phyloP scores from a whole-genome alignment of 345 rosid species.

The Stellera chamaejasme region DNA sequence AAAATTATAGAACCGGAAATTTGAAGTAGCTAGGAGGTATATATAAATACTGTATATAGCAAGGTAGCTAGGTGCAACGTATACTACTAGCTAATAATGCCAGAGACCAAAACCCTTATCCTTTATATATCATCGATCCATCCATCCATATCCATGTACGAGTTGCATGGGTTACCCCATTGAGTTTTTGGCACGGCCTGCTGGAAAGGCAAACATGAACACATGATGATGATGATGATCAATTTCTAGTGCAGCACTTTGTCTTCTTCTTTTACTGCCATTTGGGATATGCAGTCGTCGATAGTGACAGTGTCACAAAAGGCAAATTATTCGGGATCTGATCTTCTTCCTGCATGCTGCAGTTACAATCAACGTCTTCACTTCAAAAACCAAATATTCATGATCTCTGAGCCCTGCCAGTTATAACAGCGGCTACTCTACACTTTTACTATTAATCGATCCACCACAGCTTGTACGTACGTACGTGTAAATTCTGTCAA shows the following conservation, averaged over 20 bases:
- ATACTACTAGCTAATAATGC: no score
- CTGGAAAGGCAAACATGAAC: conserved; percentile 7
- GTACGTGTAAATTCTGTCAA: no score
- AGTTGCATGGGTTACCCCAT: conserved; percentile 6
- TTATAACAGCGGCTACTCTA: no score
- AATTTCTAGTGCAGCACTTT: neutral
- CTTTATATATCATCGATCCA: no score
- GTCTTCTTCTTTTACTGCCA: conserved; percentile 8
- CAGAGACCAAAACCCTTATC: conserved; percentile 12
- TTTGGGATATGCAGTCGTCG: neutral
- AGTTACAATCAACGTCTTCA: neutral
- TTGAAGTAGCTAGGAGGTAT: no score
- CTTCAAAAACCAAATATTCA: no score
- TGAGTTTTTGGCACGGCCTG: conserved; percentile 7
- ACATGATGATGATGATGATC: neutral
- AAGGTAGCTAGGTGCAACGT: no score
- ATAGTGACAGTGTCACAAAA: neutral
- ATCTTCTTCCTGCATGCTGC: neutral
- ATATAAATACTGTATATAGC: no score
- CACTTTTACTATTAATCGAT: no score
- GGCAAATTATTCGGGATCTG: conserved; percentile 7
- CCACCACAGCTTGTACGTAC: no score
- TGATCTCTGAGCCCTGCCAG: no score
- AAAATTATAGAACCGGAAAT: neutral
- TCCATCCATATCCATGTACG: neutral